Conservation (phyloP, 768 basidiomycete species). For the Kwoniella botswanensis region DNA sequence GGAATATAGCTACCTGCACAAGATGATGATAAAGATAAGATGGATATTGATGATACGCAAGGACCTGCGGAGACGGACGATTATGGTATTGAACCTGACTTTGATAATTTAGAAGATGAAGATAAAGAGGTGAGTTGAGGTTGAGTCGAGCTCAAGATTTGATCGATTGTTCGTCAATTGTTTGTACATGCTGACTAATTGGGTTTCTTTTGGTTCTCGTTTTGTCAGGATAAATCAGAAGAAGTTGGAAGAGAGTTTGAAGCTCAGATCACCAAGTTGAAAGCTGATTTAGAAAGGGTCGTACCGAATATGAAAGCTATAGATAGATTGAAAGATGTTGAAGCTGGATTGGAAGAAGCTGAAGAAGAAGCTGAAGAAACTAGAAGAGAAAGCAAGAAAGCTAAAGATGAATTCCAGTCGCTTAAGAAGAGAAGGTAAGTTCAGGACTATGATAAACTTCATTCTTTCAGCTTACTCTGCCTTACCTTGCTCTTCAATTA, state of each 20-base stretch:
- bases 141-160: too few relatives aligned
- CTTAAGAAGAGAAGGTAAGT: constrained; percentile 77
- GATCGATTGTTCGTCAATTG: too few relatives aligned
- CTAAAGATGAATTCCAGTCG: constrained; percentile 90
- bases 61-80: constrained; percentile 73
- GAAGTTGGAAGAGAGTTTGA: constrained; percentile 54
- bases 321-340: constrained; percentile 69
- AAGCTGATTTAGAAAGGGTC: constrained; percentile 82
- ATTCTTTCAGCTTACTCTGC: too few relatives aligned
- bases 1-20: constrained; percentile 59
- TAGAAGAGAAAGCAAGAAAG: constrained; percentile 82
- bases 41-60: constrained; percentile 91
- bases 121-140: constrained; percentile 74
- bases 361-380: constrained; percentile 92
- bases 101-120: constrained; percentile 89
- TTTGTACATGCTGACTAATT: too few relatives aligned
- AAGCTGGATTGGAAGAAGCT: constrained; percentile 81
- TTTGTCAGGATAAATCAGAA: constrained; percentile 20
- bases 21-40: constrained; percentile 82
- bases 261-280: constrained; percentile 69
- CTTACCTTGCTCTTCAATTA: too few relatives aligned
- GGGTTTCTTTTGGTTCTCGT: too few relatives aligned
- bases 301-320: constrained; percentile 97
- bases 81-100: constrained; percentile 90
- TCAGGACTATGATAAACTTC: background rate